Conservation (phyloP, 2,329 filamentous ascomycete species). For the Cercospora zeae-maydis region DNA sequence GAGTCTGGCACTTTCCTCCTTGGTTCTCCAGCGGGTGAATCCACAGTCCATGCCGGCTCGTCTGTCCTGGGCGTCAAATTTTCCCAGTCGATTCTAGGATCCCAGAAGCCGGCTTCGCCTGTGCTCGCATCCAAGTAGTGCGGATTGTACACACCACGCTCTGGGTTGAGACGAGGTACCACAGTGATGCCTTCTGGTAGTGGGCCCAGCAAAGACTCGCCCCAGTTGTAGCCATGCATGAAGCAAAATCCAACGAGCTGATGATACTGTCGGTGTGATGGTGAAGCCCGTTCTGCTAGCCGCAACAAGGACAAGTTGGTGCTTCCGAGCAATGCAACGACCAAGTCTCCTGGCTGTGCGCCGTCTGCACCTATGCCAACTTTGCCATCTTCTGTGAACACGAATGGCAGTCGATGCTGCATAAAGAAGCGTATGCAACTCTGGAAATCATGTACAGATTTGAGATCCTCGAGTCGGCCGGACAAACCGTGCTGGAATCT, state of each 20-base stretch:
- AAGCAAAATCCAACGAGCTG: slow-evolving; percentile 14
- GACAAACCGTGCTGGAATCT: neutral
- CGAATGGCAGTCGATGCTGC: slow-evolving; percentile 3
- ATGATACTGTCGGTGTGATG: neutral
- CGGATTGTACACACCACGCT: neutral
- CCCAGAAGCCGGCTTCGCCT: slow-evolving; percentile 8
- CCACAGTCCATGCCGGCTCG: slow-evolving; percentile 7
- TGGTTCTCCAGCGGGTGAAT: slow-evolving; percentile 5
- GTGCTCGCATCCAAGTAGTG: neutral
- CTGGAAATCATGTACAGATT: neutral
- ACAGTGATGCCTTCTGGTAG: neutral
- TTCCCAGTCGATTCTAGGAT: slow-evolving; percentile 16
- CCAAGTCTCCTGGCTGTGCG: neutral
- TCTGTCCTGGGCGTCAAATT: neutral
- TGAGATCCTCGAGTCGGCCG: neutral
- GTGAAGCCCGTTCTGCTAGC: neutral
- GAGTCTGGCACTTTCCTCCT: slow-evolving; percentile 8
- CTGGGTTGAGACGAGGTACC: neutral
- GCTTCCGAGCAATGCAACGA: slow-evolving; percentile 10
- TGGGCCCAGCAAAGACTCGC: slow-evolving; percentile 14
- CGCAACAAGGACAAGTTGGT: neutral
- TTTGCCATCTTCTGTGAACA: slow-evolving; percentile 4
- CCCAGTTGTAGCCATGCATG: slow-evolving; percentile 13
- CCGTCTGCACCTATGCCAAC: slow-evolving; percentile 6
- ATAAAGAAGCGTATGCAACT: slow-evolving; percentile 5